Conservation (phyloP, 495 filamentous ascomycete genomes). For the Xylaria flabelliformis region DNA sequence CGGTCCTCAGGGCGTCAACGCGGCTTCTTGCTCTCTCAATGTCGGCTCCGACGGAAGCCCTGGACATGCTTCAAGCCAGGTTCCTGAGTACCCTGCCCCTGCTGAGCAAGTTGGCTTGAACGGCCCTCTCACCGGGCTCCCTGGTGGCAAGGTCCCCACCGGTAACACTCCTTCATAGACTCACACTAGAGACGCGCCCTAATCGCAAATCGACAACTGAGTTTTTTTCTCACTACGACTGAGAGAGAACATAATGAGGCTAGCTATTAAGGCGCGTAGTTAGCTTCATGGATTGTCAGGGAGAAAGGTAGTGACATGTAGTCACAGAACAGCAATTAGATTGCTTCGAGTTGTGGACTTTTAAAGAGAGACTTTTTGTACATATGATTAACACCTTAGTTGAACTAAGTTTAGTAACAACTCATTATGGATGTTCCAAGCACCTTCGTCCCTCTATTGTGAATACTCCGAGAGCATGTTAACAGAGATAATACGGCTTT, state of each 20-base stretch:
- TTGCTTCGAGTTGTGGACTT: not conserved
- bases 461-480: not conserved
- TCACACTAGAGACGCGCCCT: not conserved
- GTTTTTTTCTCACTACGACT: constrained; percentile 11
- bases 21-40: constrained; percentile 25
- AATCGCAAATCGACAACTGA: not conserved
- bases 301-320: not conserved
- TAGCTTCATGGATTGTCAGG: not conserved
- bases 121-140: constrained; percentile 15
- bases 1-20: constrained; percentile 30
- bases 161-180: constrained; percentile 4
- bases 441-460: not conserved
- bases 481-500: not conserved
- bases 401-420: not conserved
- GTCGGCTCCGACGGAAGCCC: constrained; percentile 17
- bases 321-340: not conserved
- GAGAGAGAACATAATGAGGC: not conserved
- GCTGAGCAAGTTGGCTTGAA: constrained; percentile 22
- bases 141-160: constrained; percentile 20
- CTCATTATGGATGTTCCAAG: not conserved
- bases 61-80: constrained; percentile 19
- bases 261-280: not conserved
- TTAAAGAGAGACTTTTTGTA: not conserved
- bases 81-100: not conserved
- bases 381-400: not conserved